A percentile compares a stretch with the other conserved stretches of the same genome.
These are phyloP conservation scores for Polysphondylium violaceum DNA, from an alignment of 78 protist genomes.

Conservation along the genomic window DNA sequence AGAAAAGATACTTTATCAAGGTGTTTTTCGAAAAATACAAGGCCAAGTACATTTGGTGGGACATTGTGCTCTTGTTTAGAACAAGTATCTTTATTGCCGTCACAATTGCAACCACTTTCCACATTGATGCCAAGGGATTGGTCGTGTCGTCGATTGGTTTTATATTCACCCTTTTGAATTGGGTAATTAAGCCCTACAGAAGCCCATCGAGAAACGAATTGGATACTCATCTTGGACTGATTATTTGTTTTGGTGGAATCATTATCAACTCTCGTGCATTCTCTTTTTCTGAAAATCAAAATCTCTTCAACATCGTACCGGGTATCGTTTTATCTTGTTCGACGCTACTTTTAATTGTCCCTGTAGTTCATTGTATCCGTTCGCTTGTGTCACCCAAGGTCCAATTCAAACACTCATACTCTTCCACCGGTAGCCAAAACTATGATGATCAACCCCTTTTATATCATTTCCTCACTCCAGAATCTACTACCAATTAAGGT, in stretches of 20 bases:
- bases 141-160: conserved; percentile 37
- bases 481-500: too few relatives aligned
- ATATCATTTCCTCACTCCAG: too few relatives aligned
- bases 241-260: conserved; percentile 17
- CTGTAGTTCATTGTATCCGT: too few relatives aligned
- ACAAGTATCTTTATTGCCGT: conserved; percentile 7
- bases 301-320: too few relatives aligned
- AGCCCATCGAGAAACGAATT: conserved; percentile 6
- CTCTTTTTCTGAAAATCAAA: background rate
- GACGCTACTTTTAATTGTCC: too few relatives aligned
- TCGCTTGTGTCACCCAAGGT: too few relatives aligned
- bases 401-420: too few relatives aligned
- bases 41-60: conserved; percentile 41
- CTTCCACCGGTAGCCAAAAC: too few relatives aligned
- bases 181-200: conserved; percentile 52
- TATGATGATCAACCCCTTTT: too few relatives aligned
- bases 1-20: conserved; percentile 27
- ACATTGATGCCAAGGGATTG: conserved; percentile 36
- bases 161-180: conserved; percentile 18
- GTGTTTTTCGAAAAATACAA: conserved; percentile 38
- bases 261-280: conserved; percentile 36
- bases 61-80: conserved; percentile 19
- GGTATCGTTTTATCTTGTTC: too few relatives aligned
- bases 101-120: conserved; percentile 7
- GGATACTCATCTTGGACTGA: conserved; percentile 27